Evolutionary conservation across 2,329 filamentous ascomycete species (phyloP), one percentile per base, ranked within the genome.

Genomic region (Seiridium unicorne): DNA sequence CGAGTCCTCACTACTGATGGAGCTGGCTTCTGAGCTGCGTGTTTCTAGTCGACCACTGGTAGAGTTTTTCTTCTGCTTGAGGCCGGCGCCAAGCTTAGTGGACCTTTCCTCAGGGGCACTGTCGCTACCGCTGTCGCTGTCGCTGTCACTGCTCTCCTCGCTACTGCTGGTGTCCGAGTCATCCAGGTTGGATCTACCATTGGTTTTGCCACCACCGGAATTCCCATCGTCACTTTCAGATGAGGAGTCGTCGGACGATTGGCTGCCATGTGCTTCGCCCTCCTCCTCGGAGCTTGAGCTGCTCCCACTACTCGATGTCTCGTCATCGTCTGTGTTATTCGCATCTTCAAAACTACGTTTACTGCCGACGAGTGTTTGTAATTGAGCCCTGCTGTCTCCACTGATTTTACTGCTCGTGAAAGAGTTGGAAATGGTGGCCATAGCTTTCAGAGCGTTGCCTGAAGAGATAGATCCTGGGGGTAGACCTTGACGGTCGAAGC

Each of bases 401-500:
- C 66, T 68, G 1, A 59, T 35, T 59, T 71, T 73, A 44, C 58
- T 58, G 31, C 61, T 62, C 4, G 63, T 64, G n/a, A 70, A 68
- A 18, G 69, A 71, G 11, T 69, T 66, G 18, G 73, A 71, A 11
- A 71, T 68, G 9, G 66, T 67, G 10, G 70, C 75, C 69, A 76
- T 74, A 40, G 72, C 67, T 6, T 62, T 61, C 9, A 76, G 64
- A 4, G 74, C 74, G 31, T 69, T 73, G 1, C 75, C 74, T 9
- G 70, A 73, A 10, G 73, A 69, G 44, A 78, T 75, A 1, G 76
- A 74, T 4, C 76, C 76, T 5, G 74, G 68, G 1, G 76, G 76
- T 31, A 78, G 73, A 1, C 76, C 76, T 35, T 74, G 69, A 26
- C 70, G 65, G 54, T 78, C 76, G 63, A 69, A 73, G 55, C 72